Percentiles rank a stretch among this genome's conserved stretches.
phyloP scores from a whole-genome alignment of 2,329 filamentous ascomycete species.

The Rhynchosporium graminicola region DNA sequence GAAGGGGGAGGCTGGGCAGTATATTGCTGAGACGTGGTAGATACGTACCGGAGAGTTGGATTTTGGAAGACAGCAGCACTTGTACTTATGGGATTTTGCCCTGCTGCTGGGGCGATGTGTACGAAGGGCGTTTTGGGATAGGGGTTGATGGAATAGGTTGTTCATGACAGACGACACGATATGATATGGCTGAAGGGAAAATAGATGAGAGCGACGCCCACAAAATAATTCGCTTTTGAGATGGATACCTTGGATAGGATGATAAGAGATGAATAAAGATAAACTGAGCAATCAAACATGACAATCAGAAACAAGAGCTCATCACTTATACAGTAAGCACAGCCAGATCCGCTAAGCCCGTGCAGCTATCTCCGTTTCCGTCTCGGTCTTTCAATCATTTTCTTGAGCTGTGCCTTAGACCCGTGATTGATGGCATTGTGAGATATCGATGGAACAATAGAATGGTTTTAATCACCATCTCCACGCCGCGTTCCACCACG shows the following conservation, averaged over 20 bases:
- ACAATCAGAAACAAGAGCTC: neutral
- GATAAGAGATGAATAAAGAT: neutral
- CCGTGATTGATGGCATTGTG: neutral
- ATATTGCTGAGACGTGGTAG: conserved; percentile 82
- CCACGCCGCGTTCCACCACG: no score
- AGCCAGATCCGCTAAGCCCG: neutral
- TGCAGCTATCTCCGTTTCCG: conserved; percentile 2
- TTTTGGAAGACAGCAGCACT: neutral
- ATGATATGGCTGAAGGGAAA: neutral
- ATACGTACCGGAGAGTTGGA: neutral
- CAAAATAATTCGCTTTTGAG: neutral
- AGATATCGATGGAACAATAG: no score
- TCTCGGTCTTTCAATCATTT: no score
- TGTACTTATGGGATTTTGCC: neutral
- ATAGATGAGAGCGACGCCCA: neutral
- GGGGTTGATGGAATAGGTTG: neutral
- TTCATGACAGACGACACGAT: neutral
- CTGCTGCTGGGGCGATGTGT: conserved; percentile 5
- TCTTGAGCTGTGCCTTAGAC: neutral
- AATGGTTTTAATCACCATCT: no score
- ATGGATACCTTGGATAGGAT: conserved; percentile 4
- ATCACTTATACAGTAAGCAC: neutral
- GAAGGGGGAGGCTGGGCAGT: conserved; percentile 92
- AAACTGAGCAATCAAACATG: neutral
- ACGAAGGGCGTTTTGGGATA: neutral